Base-by-base conservation (phyloP, 306 rosid species). In the Cicer cuneatum region DNA sequence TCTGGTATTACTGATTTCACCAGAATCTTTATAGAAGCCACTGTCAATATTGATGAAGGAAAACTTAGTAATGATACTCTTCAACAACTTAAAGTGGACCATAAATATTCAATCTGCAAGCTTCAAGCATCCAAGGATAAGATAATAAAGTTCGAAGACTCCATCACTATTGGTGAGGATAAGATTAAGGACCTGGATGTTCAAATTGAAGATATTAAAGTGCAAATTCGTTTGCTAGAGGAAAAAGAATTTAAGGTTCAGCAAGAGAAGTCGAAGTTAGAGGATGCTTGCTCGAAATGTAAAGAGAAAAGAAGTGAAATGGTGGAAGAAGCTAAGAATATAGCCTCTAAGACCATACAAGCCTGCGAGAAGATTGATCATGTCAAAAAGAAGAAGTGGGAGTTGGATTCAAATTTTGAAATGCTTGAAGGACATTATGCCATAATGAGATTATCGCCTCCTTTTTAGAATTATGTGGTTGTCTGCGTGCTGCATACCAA, bases 151-250 rank as follows among this genome's bases (percentile, higher is more conserved):
- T 62, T 62, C 3, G 48, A 62, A 5, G n/a, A 62, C n/a, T 39
- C 68, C 33, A 38, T 62, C 48, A 37, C 16, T 39, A 8, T 47
- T 14, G 48, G n/a, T 39, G 29, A 39, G 48, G 46, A 38, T 62
- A 62, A 62, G 48, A 38, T 39, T 15, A 62, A 62, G 48, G 68
- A 41, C 46, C 8, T 9, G 48, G 68, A 62, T 8, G 11, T 62
- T 62, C 46, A 38, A 62, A 38, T 62, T 62, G 68, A 62, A 62
- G 68, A 62, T 62, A 39, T 62, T 8, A 15, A 39, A 62, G 68
- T 29, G 5, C 48, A 14, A n/a, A 15, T 62, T 62, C 8, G 1
- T 39, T 10, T 38, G 14, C 68, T 62, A n/a, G 48, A 62, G 48
- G 68, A 62, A 40, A 15, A 62, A 62, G 68, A 8, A 1, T 8